Percentiles rank a stretch among this genome's conserved stretches.
Conservation (phyloP, 2,329 filamentous ascomycete species). For the Celoporthe dispersa region DNA sequence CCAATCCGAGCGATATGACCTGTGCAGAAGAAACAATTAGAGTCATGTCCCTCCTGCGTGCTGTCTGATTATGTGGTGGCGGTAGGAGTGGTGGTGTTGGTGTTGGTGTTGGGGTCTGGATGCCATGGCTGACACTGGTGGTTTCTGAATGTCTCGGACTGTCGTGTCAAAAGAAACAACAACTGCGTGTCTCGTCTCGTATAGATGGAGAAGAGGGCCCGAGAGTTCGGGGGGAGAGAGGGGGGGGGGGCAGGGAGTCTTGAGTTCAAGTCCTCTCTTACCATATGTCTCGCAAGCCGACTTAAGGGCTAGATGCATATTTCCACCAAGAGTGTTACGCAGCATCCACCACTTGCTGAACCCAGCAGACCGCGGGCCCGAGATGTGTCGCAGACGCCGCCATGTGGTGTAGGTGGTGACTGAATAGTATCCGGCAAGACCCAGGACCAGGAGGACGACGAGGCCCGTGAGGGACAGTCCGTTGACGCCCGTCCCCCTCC, state of each 20-base stretch:
- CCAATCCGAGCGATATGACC: constrained; percentile 36
- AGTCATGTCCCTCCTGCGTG: constrained; percentile 4
- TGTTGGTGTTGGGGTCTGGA: not conserved
- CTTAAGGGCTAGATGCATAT: constrained; percentile 36
- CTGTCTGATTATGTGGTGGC: too few species aligned
- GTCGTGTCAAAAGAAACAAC: constrained; percentile 21
- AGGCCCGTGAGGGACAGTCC: constrained; percentile 21
- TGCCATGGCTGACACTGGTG: not conserved
- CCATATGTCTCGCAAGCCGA: constrained; percentile 34
- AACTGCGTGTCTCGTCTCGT: constrained; percentile 27
- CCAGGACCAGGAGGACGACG: constrained; percentile 23
- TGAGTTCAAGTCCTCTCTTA: constrained; percentile 26
- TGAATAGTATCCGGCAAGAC: constrained; percentile 30
- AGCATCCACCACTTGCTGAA: constrained; percentile 38
- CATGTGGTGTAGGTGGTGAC: constrained; percentile 32
- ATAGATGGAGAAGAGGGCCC: constrained; percentile 21
- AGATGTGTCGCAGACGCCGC: constrained; percentile 36
- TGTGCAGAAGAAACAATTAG: constrained; percentile 16
- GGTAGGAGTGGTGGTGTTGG: not conserved
- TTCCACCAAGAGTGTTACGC: constrained; percentile 36
- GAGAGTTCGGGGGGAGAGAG: constrained; percentile 8
- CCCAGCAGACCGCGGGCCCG: constrained; percentile 34
- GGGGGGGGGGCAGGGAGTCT: not conserved
- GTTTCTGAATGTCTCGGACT: constrained; percentile 23
- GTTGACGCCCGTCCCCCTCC: not conserved